Base-by-base conservation (phyloP, 2,329 filamentous ascomycete species). In the Fusarium fujikuroi region DNA sequence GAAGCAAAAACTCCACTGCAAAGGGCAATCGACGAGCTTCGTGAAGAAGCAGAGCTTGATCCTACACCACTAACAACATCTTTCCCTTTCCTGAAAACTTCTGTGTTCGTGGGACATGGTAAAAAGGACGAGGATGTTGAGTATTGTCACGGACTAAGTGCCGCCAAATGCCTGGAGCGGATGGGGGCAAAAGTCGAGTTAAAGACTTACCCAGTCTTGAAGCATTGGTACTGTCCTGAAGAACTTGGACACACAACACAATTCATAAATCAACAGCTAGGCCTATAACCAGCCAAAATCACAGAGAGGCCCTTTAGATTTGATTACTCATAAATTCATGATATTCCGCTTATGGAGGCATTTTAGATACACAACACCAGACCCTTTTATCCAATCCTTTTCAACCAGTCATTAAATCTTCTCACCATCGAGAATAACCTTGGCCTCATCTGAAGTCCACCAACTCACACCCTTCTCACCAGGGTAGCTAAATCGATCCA, bases 371-470 rank as follows among this genome's bases (percentile, higher is more conserved):
- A 56, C 30, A 61, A 28, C n/a, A 54, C 25, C 39, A 36, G 25
- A 28, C 15, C 23, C 44, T 42, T 46, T 34, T 30, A 52, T 54
- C 60, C 39, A 47, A 50, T 58, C 57, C 18, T 63, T 70, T 74
- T 70, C 28, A 57, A 40, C 25, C 40, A 42, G 7, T 19, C 40
- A 32, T 73, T 83, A 89, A 57, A 89, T 86, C 81, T 89, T 89
- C 60, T 84, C 84, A 1, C 87, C 88, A 65, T 94, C 91, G 40
- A 95, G 81, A 75, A 96, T 95, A 2, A 86, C 83, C 83, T 85
- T 92, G n/a, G 94, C 94, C 83, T 93, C 93, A 42, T 94, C 92
- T 53, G 88, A 92, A 83, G 85, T 91, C 95, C 95, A 97, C 93
- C 94, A 97, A 79, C 93, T 93, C 75, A 93, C 91, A 8, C 92